Evolutionary conservation across 352 stramenopile species (phyloP).

Genomic region (Phytophthora pinifolia): DNA sequence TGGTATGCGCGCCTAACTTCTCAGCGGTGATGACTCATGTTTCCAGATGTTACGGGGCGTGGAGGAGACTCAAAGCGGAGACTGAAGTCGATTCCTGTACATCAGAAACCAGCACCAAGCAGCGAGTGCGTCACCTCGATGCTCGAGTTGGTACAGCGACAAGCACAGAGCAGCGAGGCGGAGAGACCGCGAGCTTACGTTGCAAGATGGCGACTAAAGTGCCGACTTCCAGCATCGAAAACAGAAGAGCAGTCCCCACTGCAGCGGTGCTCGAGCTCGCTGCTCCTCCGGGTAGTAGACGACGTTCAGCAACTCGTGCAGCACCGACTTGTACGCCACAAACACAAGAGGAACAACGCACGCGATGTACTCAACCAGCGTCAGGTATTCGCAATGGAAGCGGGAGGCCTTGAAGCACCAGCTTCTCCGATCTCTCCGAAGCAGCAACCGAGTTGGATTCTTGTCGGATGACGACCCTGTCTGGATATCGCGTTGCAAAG

Average conservation of each 20-base stretch:
- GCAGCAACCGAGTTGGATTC: background rate
- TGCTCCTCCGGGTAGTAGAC: conserved; percentile 19
- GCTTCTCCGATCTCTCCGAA: conserved; percentile 6
- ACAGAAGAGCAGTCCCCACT: conserved; percentile 13
- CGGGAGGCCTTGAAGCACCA: conserved; percentile 14
- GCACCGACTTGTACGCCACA: conserved; percentile 27
- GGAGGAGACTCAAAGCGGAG: conserved; percentile 9
- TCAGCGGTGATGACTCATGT: too few relatives aligned
- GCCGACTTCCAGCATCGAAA: conserved; percentile 26
- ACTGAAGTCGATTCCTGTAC: conserved; percentile 7
- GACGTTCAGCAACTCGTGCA: conserved; percentile 32
- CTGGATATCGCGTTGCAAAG: background rate
- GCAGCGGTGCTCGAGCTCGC: background rate
- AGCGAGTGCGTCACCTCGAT: background rate
- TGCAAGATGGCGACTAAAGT: conserved; percentile 30
- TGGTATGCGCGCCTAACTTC: too few relatives aligned
- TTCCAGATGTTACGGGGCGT: background rate
- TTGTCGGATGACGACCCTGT: too few relatives aligned
- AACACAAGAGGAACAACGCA: conserved; percentile 34
- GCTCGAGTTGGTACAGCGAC: conserved; percentile 6
- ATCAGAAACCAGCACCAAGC: background rate
- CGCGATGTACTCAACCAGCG: conserved; percentile 38
- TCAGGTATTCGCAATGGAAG: conserved; percentile 30
- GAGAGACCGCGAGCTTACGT: conserved; percentile 27
- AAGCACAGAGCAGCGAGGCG: conserved; percentile 2